Percentiles rank a stretch among this genome's conserved stretches.
Conservation (phyloP, 129 eudicot genomes). For the Escallonia rubra region DNA sequence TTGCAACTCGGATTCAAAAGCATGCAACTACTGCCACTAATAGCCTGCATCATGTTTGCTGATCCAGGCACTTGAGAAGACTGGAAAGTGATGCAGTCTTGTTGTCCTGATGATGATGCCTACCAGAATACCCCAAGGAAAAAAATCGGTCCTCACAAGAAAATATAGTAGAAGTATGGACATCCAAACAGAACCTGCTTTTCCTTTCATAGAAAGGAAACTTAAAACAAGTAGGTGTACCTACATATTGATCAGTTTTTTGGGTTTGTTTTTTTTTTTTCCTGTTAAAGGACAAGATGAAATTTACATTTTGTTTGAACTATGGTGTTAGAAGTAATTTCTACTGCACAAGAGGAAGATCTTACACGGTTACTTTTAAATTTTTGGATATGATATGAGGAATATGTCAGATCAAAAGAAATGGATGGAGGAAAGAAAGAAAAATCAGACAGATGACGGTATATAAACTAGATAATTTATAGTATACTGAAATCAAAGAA, state of each 20-base stretch:
- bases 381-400: too few relatives aligned
- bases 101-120: conserved; percentile 54
- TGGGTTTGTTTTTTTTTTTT: too few relatives aligned
- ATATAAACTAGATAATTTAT: not conserved
- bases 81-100: conserved; percentile 45
- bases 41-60: conserved; percentile 33
- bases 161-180: not conserved
- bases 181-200: not conserved
- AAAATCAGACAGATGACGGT: not conserved
- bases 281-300: not conserved
- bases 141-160: too few relatives aligned
- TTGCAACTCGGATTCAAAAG: conserved; percentile 49
- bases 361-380: too few relatives aligned
- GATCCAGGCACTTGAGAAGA: conserved; percentile 38
- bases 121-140: conserved; percentile 12
- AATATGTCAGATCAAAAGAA: too few relatives aligned
- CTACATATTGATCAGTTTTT: not conserved
- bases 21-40: conserved; percentile 33
- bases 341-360: too few relatives aligned
- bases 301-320: not conserved
- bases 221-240: not conserved
- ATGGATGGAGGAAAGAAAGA: too few relatives aligned
- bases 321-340: too few relatives aligned
- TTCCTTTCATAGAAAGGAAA: too few relatives aligned
- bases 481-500: not conserved